Evolutionary conservation across 495 filamentous ascomycete species (phyloP).

Genomic region (Tuber borchii): DNA sequence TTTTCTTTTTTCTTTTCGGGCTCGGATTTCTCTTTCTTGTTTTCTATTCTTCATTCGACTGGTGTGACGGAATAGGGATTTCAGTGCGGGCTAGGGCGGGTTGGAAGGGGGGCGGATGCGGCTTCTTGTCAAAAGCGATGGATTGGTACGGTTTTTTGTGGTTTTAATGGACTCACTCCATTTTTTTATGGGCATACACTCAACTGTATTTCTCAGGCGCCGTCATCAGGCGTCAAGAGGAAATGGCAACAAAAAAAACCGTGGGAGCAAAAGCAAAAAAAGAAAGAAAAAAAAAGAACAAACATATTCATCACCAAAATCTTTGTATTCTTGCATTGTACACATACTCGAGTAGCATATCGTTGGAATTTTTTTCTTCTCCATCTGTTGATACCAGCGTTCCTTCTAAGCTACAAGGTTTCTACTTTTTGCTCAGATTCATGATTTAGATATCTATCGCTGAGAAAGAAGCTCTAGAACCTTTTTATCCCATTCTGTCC

Average conservation of each 20-base stretch:
- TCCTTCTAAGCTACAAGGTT: not conserved
- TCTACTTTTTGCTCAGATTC: not conserved
- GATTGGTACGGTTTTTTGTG: not conserved
- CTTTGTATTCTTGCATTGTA: conserved; percentile 1
- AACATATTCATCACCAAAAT: not conserved
- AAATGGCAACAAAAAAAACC: not conserved
- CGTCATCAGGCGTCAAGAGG: not conserved
- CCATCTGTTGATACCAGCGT: not conserved
- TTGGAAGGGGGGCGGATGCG: not conserved
- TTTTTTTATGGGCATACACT: conserved; percentile 3
- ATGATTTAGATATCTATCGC: not conserved
- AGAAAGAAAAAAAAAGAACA: not conserved
- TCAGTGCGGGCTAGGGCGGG: not conserved
- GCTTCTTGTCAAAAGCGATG: not conserved
- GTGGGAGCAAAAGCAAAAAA: not conserved
- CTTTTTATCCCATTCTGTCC: conserved; percentile 16
- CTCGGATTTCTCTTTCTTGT: conserved; percentile 29
- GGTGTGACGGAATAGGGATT: conserved; percentile 1
- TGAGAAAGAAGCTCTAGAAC: not conserved
- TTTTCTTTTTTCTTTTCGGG: conserved; percentile 38
- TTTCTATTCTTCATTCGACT: conserved; percentile 2
- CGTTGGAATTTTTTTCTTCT: not conserved
- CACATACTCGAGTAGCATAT: conserved; percentile 7
- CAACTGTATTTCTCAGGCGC: not conserved
- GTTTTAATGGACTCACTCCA: conserved; percentile 3